Base-by-base conservation (phyloP, 768 basidiomycete genomes). In the Suillus tomentosus region DNA sequence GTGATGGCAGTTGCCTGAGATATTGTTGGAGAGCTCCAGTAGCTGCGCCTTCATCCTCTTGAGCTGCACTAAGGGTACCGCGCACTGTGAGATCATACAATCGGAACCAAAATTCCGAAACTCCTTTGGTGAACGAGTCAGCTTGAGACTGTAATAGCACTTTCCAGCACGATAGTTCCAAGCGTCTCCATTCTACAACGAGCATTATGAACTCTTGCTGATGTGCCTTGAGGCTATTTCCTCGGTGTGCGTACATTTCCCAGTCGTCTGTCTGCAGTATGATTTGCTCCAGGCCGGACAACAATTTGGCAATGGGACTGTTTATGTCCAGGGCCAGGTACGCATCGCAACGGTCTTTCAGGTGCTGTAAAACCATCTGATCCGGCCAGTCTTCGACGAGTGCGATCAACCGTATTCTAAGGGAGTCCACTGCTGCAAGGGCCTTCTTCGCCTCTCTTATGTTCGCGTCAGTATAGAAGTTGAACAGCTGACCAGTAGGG, bases 191-290 rank as follows among this genome's bases (percentile, higher is more conserved):
- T 11, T 87, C 84, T 56, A 99, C 87, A 54, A 99, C 91, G 55
- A 95, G 81, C 31, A 75, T 77, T 13, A 85, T 90, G 27, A 97
- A 74, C 4, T 80, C 81, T 31, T 86, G 84, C 65, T 87, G 94
- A 69, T 91, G 80, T 1, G 73, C 61, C 70, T 84, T 86, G 67
- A 99, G 82, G 48, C 88, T 88, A 71, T 95, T 98, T 50, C 91
- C 88, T n/a, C 87, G 82, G 76, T 94, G 95, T n/a, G 96, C 90
- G 72, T 92, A 99, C 68, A 88, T 87, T 73, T 99, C 95, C 97
- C 97, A 99, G 71, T 99, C 96, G 60, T 95, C 92, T 27, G 86
- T 94, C 66, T 96, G 92, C 56, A 89, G 70, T 2, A 99, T 78
- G 9, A 99, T 80, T 67, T 91, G 91, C 72, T 99, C 97, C 50